Percentiles rank a stretch among this genome's conserved stretches.
phyloP scores from a whole-genome alignment of 1,139 yeast species.

The Hansenula lynferdii region DNA sequence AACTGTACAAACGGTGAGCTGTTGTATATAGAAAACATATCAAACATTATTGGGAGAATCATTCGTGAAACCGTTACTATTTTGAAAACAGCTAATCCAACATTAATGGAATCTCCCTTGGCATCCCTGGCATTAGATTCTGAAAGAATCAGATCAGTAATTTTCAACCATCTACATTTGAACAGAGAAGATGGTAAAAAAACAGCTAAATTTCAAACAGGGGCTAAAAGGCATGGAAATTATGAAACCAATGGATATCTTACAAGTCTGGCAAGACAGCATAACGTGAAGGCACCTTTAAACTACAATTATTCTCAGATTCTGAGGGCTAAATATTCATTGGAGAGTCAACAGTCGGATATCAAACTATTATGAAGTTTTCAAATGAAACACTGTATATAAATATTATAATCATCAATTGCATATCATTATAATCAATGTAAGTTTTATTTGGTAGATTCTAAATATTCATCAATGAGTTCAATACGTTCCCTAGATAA shows the following conservation, averaged over 20 bases:
- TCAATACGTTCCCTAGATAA: constrained; percentile 16
- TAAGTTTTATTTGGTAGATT: neutral
- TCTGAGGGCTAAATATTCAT: constrained; percentile 9
- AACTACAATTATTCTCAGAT: constrained; percentile 10
- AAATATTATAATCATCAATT: neutral
- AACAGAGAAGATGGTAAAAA: neutral
- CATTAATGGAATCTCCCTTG: constrained; percentile 30
- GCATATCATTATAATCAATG: neutral
- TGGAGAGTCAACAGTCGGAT: neutral
- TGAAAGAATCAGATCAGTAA: constrained; percentile 39
- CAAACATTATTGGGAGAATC: constrained; percentile 33
- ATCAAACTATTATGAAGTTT: too few species aligned
- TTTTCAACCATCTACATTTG: constrained; percentile 29
- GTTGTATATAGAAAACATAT: constrained; percentile 31
- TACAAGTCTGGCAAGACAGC: constrained; percentile 40
- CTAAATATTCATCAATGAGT: constrained; percentile 18
- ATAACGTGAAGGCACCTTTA: constrained; percentile 15
- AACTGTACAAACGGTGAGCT: constrained; percentile 69
- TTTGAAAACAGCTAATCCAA: constrained; percentile 34
- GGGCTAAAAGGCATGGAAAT: constrained; percentile 38
- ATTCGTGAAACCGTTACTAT: constrained; percentile 44
- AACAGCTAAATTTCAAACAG: too few species aligned
- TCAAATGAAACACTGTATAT: neutral
- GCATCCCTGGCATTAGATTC: constrained; percentile 35
- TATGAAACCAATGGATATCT: constrained; percentile 67